phyloP scores from a whole-genome alignment of 257 asterid genomes.

The Phtheirospermum japonicum region DNA sequence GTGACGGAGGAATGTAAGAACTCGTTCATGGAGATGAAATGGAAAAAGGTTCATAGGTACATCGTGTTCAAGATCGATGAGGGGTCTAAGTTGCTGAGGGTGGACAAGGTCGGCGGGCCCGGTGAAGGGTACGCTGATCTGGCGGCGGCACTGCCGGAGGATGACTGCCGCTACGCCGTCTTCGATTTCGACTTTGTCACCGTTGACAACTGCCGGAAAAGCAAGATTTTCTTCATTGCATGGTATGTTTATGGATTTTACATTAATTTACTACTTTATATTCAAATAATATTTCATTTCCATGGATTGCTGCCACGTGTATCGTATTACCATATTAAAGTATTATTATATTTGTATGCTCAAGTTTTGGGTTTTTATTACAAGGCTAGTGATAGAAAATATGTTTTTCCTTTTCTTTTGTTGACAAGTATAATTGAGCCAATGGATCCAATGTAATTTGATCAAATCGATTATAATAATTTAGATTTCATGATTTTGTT shows the following conservation, averaged over 20 bases:
- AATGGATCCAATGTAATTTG: no score
- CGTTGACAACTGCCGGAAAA: conserved; percentile 78
- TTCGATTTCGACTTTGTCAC: conserved; percentile 88
- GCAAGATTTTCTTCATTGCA: conserved; percentile 97
- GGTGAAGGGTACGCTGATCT: conserved; percentile 71
- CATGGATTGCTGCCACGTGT: no score
- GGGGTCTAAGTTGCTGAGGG: conserved; percentile 52
- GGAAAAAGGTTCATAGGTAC: conserved; percentile 81
- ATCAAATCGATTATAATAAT: no score
- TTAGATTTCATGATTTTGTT: background rate
- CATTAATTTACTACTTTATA: no score
- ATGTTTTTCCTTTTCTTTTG: no score
- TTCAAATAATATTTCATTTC: no score
- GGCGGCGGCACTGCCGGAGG: conserved; percentile 69
- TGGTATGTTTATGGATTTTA: conserved; percentile 43
- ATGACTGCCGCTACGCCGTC: conserved; percentile 89
- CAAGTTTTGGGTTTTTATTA: no score
- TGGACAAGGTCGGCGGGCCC: conserved; percentile 82
- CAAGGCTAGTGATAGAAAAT: no score
- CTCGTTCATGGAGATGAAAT: conserved; percentile 90
- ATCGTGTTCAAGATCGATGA: conserved; percentile 89
- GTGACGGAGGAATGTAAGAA: conserved; percentile 82
- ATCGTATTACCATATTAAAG: no score
- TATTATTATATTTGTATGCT: no score
- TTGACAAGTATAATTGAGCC: no score